Evolutionary conservation across 345 rosid species (phyloP).

Genomic region (Diplotaxis tenuifolia): DNA sequence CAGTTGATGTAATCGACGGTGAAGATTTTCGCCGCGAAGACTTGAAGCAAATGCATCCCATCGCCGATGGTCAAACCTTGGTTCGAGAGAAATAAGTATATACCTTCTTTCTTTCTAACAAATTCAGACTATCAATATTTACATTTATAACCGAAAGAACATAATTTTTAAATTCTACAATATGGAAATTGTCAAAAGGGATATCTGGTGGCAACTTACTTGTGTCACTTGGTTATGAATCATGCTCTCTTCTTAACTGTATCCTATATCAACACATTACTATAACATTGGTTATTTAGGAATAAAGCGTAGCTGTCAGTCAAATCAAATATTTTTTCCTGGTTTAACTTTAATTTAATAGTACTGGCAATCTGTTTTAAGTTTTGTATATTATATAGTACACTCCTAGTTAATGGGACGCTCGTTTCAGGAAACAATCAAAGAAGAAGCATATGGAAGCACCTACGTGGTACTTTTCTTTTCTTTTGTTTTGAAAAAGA

Average conservation of each 20-base stretch:
- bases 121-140: constrained; percentile 1
- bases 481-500: not conserved
- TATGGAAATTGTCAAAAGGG: not conserved
- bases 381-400: not conserved
- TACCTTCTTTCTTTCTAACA: too few species aligned
- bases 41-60: constrained; percentile 39
- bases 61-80: constrained; percentile 7
- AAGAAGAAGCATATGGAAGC: not conserved
- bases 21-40: constrained; percentile 7
- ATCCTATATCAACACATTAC: not conserved
- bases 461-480: not conserved
- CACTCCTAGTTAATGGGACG: constrained; percentile 3
- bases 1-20: constrained; percentile 26
- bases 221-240: constrained; percentile 16
- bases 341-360: not conserved
- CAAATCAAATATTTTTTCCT: not conserved
- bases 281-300: not conserved
- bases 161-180: not conserved
- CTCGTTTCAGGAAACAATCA: not conserved
- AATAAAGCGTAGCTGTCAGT: not conserved
- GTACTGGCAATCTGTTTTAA: not conserved
- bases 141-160: not conserved
- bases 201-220: not conserved
- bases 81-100: too few species aligned
- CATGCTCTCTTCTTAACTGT: constrained; percentile 1